Conservation (phyloP, 495 filamentous ascomycete species). For the Podospora appendiculata region DNA sequence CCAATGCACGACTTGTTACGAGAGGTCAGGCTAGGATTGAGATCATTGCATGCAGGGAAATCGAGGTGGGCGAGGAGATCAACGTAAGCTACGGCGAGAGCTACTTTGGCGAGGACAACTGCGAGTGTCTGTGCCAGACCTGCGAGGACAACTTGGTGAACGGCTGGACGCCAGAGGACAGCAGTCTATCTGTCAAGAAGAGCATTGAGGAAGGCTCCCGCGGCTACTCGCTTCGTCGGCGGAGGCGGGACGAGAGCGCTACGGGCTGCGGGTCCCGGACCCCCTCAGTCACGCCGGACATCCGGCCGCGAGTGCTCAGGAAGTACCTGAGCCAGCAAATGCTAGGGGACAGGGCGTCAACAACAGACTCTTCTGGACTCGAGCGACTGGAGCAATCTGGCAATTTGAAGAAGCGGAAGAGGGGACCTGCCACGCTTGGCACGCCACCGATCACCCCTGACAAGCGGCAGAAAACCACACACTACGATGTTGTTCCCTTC, state of each 20-base stretch:
- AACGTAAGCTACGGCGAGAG: constrained; percentile 92
- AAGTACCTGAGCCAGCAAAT: constrained; percentile 22
- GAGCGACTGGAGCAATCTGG: constrained; percentile 10
- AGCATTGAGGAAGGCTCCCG: constrained; percentile 35
- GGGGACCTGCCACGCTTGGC: constrained; percentile 22
- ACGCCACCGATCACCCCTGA: constrained; percentile 38
- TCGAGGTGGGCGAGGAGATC: constrained; percentile 85
- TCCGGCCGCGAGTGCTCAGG: constrained; percentile 35
- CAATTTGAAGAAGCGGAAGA: constrained; percentile 23
- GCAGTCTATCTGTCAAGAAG: constrained; percentile 30
- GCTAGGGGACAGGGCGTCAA: constrained; percentile 21
- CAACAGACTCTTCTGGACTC: constrained; percentile 2
- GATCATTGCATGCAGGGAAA: constrained; percentile 70
- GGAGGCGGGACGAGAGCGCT: constrained; percentile 34
- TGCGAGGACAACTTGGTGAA: constrained; percentile 73
- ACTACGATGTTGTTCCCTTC: constrained; percentile 18
- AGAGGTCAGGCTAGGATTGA: constrained; percentile 79
- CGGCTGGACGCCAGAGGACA: constrained; percentile 60
- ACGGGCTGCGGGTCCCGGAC: constrained; percentile 31
- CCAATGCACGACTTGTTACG: constrained; percentile 81
- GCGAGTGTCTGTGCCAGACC: constrained; percentile 85
- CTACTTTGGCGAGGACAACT: constrained; percentile 93
- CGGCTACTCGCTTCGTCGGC: constrained; percentile 36
- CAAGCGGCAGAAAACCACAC: constrained; percentile 31
- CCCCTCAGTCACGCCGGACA: constrained; percentile 40